A percentile compares a stretch with the other conserved stretches of the same genome.
Evolutionary conservation across 208 protist genomes (phyloP).

Genomic region (Leptomonas pyrrhocoris): DNA sequence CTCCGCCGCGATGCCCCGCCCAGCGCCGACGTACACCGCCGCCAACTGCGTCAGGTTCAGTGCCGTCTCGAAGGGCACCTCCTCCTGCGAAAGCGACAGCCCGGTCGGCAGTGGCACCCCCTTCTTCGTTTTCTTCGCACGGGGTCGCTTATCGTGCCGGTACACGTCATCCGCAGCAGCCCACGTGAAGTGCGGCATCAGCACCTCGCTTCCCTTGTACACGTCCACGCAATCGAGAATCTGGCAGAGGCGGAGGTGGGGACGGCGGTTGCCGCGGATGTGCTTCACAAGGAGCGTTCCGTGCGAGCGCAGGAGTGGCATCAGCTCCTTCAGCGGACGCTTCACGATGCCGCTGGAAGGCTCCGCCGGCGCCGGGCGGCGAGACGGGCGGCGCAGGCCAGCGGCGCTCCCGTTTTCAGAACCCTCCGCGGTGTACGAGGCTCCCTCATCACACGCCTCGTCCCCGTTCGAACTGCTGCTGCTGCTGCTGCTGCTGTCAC

Average conservation of each 20-base stretch:
- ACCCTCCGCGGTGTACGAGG: constrained; percentile 1
- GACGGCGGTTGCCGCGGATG: constrained; percentile 31
- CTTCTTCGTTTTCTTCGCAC: background rate
- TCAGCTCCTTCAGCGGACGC: constrained; percentile 53
- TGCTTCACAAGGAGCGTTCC: constrained; percentile 54
- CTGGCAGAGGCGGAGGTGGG: constrained; percentile 67
- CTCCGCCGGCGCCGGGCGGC: constrained; percentile 7
- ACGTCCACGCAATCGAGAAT: constrained; percentile 54
- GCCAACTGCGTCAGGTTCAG: constrained; percentile 52
- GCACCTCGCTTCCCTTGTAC: constrained; percentile 38
- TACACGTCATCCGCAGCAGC: constrained; percentile 10
- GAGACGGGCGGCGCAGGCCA: background rate
- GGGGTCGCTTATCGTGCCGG: constrained; percentile 9
- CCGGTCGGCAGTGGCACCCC: constrained; percentile 34
- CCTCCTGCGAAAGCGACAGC: constrained; percentile 28
- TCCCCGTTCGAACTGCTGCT: background rate
- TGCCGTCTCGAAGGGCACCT: constrained; percentile 36
- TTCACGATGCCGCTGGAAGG: constrained; percentile 42
- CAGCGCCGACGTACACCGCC: constrained; percentile 45
- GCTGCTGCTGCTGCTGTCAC: background rate
- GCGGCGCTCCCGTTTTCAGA: background rate
- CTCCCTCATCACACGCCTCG: background rate
- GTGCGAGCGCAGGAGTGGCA: constrained; percentile 55
- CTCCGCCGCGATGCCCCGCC: constrained; percentile 18
- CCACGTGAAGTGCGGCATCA: constrained; percentile 81